These are phyloP conservation scores for Baorangia bicolor DNA, from an alignment of 768 basidiomycete genomes.

Conservation along the genomic window DNA sequence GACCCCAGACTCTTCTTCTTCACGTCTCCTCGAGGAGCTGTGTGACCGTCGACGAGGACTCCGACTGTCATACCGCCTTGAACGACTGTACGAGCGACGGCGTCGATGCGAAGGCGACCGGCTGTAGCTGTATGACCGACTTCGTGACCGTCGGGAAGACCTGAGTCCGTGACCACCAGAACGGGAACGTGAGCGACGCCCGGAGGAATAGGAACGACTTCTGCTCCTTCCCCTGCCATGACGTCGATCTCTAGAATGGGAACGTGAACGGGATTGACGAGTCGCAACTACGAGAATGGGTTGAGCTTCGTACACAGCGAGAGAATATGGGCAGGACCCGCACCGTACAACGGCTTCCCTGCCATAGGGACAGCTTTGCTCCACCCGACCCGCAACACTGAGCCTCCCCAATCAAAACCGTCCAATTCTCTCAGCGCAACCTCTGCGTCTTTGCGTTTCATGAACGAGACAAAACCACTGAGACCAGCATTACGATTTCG, in stretches of 20 bases:
- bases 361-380: constrained; percentile 94
- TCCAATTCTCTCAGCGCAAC: constrained; percentile 85
- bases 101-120: constrained; percentile 40
- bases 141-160: constrained; percentile 24
- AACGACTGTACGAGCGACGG: constrained; percentile 50
- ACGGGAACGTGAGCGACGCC: constrained; percentile 31
- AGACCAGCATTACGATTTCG: constrained; percentile 72
- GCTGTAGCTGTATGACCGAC: constrained; percentile 31
- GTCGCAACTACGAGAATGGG: constrained; percentile 13
- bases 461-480: constrained; percentile 96
- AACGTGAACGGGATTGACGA: constrained; percentile 34
- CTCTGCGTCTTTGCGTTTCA: constrained; percentile 92
- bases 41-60: constrained; percentile 49
- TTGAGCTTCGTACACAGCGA: background rate
- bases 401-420: constrained; percentile 94
- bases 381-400: constrained; percentile 87
- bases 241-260: constrained; percentile 33
- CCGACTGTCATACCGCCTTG: constrained; percentile 41
- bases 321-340: constrained; percentile 13
- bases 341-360: constrained; percentile 78
- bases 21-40: constrained; percentile 34
- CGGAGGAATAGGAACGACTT: constrained; percentile 26
- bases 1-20: constrained; percentile 57
- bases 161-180: constrained; percentile 31
- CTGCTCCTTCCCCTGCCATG: constrained; percentile 24